Percentiles rank a stretch among this genome's conserved stretches.
Evolutionary conservation across 805 yeast species (phyloP).

Genomic region (Monosporozyma siamensis): DNA sequence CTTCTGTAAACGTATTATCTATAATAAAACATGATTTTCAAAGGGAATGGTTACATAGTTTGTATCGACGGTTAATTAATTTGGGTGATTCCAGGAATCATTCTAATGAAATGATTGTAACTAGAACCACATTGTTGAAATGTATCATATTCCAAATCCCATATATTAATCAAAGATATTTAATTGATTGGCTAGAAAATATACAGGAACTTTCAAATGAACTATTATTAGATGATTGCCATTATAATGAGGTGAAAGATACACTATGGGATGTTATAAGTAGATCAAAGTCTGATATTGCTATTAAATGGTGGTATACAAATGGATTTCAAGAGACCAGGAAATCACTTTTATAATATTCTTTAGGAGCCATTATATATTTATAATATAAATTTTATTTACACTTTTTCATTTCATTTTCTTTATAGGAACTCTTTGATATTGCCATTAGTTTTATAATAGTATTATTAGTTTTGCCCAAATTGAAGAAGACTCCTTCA

Average conservation of each 20-base stretch:
- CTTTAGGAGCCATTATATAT: too few species aligned
- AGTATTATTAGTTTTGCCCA: too few species aligned
- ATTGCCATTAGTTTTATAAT: too few species aligned
- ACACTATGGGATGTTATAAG: slow-evolving; percentile 19
- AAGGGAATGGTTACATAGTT: slow-evolving; percentile 14
- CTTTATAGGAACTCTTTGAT: too few species aligned
- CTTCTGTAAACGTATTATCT: slow-evolving; percentile 8
- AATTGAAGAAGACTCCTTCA: too few species aligned
- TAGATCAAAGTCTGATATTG: slow-evolving; percentile 11
- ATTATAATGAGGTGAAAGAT: slow-evolving; percentile 8
- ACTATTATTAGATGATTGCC: background rate
- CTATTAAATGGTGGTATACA: slow-evolving; percentile 25
- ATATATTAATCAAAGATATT: slow-evolving; percentile 7
- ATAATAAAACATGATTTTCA: slow-evolving; percentile 12
- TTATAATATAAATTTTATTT: too few species aligned
- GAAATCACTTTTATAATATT: background rate
- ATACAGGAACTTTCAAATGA: slow-evolving; percentile 10
- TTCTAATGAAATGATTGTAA: slow-evolving; percentile 4
- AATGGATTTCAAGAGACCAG: background rate
- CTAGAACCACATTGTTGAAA: slow-evolving; percentile 10
- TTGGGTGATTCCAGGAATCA: background rate
- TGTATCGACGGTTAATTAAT: slow-evolving; percentile 10
- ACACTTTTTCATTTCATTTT: too few species aligned
- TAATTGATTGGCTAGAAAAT: slow-evolving; percentile 22
- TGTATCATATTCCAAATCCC: slow-evolving; percentile 20